Evolutionary conservation across 148 eudicot genomes (phyloP).

Genomic region (Arctostaphylos glauca): DNA sequence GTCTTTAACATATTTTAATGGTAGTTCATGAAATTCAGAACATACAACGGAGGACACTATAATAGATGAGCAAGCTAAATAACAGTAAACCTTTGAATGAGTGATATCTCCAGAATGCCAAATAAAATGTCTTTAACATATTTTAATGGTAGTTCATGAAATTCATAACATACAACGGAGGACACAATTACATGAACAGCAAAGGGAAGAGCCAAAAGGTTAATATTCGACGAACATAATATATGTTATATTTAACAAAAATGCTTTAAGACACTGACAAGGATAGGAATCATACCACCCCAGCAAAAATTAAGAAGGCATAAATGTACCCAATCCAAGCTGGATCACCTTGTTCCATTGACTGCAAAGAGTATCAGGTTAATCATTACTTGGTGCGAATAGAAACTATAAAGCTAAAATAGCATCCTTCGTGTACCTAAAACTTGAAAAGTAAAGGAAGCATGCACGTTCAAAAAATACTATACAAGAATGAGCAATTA

Average conservation of each 20-base stretch:
- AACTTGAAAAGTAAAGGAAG: neutral
- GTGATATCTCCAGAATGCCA: neutral
- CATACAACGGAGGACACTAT: neutral
- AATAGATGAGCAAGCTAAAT: neutral
- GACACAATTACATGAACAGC: neutral
- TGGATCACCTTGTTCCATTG: slow-evolving; percentile 95
- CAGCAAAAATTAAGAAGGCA: slow-evolving; percentile 81
- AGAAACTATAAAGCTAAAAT: neutral
- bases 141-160: neutral
- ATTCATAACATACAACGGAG: neutral
- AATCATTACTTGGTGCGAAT: neutral
- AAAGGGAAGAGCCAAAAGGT: neutral
- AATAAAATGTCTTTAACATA: neutral
- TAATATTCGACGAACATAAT: neutral
- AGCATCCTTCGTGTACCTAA: neutral
- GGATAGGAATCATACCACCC: slow-evolving; percentile 73
- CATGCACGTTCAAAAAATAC: neutral
- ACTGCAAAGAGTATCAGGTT: slow-evolving; percentile 42
- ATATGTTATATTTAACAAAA: neutral
- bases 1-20: neutral
- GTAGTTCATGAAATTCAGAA: neutral
- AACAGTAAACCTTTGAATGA: neutral
- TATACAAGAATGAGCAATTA: neutral
- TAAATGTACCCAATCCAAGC: slow-evolving; percentile 92
- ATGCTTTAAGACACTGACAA: neutral